Conservation (phyloP, 345 rosid species). For the Salix arbutifolia region DNA sequence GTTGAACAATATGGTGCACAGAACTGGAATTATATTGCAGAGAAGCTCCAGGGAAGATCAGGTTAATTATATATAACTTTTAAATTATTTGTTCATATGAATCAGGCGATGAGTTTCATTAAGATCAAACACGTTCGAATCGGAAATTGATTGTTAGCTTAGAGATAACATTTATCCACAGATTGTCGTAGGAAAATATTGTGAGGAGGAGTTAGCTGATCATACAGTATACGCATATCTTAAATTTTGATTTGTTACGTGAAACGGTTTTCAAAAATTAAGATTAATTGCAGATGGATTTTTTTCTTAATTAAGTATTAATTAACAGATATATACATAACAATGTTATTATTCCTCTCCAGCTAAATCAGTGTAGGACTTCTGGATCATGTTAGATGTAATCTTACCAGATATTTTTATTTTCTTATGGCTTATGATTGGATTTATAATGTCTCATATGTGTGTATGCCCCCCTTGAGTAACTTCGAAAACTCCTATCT, state of each 20-base stretch:
- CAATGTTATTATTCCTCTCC: background rate
- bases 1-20: slow-evolving; percentile 33
- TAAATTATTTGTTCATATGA: background rate
- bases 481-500: background rate
- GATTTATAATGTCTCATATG: background rate
- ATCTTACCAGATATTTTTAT: background rate
- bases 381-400: background rate
- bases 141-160: background rate
- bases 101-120: background rate
- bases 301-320: background rate
- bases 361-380: background rate
- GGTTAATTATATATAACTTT: background rate
- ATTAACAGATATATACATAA: background rate
- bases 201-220: background rate
- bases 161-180: background rate
- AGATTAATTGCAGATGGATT: background rate
- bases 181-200: background rate
- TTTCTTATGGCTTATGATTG: background rate
- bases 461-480: background rate
- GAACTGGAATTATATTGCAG: slow-evolving; percentile 32
- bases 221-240: background rate
- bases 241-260: background rate
- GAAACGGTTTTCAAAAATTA: background rate
- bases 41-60: slow-evolving; percentile 34
- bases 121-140: background rate